Conservation (phyloP, 768 basidiomycete species). For the Brasilioporus rufonigricans region DNA sequence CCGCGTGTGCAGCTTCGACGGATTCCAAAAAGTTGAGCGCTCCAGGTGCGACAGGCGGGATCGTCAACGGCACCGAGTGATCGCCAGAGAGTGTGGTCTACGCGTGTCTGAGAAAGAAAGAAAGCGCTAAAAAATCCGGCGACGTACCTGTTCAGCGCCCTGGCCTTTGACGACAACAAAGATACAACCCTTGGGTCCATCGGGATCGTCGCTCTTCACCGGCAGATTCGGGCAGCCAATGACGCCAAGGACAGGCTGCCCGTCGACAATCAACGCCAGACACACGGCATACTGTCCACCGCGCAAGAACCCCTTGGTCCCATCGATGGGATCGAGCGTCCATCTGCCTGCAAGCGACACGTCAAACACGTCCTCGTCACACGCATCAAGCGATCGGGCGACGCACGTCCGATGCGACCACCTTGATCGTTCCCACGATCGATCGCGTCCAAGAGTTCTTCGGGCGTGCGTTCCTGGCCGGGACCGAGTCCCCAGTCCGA, state of each 20-base stretch:
- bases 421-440: constrained; percentile 79
- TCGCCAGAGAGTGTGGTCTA: constrained; percentile 55
- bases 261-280: constrained; percentile 77
- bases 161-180: constrained; percentile 87
- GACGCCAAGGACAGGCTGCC: constrained; percentile 76
- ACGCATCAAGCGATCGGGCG: background rate
- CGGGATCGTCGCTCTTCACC: constrained; percentile 47
- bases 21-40: constrained; percentile 80
- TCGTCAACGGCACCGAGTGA: constrained; percentile 48
- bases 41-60: constrained; percentile 41
- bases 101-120: background rate
- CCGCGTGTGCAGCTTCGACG: constrained; percentile 88
- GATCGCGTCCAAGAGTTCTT: constrained; percentile 77
- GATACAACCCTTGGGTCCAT: constrained; percentile 70
- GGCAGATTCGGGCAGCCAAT: constrained; percentile 94
- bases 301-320: constrained; percentile 90
- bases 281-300: constrained; percentile 95
- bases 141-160: constrained; percentile 68
- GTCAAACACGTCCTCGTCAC: background rate
- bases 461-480: constrained; percentile 46
- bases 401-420: constrained; percentile 70
- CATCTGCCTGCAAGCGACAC: constrained; percentile 59
- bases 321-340: constrained; percentile 90
- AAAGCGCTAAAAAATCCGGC: too few relatives aligned
- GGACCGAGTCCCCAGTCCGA: constrained; percentile 73